Percentiles rank a stretch among this genome's conserved stretches.
phyloP scores from a whole-genome alignment of 176 grass and related monocot genomes.

The Ampelocalamus luodianensis region DNA sequence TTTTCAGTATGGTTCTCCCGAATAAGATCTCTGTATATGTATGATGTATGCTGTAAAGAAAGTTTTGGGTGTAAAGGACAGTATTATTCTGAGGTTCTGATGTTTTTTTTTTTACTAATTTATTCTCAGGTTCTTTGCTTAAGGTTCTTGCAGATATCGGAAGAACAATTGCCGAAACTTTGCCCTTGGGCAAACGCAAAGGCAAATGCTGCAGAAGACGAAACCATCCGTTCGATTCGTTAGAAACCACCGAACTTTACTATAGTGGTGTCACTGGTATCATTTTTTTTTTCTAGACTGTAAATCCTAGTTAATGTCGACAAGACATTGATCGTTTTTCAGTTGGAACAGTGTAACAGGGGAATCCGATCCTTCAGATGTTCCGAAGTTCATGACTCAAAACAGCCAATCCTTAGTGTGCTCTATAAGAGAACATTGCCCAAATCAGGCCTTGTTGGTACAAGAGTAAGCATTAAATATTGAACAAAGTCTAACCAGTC shows the following conservation, averaged over 20 bases:
- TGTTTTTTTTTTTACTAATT: constrained; percentile 4
- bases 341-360: no score
- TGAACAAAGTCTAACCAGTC: background rate
- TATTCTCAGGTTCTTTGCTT: constrained; percentile 31
- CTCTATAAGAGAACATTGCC: no score
- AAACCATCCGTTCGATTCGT: background rate
- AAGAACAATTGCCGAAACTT: constrained; percentile 39
- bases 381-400: no score
- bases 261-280: no score
- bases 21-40: background rate
- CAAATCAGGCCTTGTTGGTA: no score
- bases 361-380: no score
- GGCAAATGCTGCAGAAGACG: constrained; percentile 18
- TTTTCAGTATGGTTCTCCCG: background rate
- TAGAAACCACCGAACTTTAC: background rate
- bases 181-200: constrained; percentile 39
- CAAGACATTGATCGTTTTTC: no score
- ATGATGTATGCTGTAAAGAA: background rate
- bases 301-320: no score
- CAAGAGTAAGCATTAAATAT: no score
- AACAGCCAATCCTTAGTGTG: no score
- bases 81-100: background rate
- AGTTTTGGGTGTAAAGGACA: constrained; percentile 18
- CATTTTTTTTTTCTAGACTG: no score
- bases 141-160: background rate